A percentile compares a stretch with the other conserved stretches of the same genome.
Evolutionary conservation across 2,329 filamentous ascomycete species (phyloP).

Genomic region (Dryadomyces sulphureus): DNA sequence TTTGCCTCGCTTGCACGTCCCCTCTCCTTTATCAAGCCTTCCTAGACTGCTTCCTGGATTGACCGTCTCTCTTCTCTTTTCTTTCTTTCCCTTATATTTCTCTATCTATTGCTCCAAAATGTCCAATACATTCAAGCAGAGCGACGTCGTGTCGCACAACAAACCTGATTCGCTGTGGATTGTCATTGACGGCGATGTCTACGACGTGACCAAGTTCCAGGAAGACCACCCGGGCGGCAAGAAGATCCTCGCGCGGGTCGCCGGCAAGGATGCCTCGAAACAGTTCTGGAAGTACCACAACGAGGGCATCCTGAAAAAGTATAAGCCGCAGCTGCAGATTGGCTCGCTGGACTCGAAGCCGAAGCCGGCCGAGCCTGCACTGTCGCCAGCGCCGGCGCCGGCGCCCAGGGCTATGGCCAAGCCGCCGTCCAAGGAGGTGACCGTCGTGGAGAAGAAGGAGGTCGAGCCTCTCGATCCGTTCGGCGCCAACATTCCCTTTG

Average conservation of each 20-base stretch:
- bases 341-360: constrained; percentile 84
- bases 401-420: constrained; percentile 20
- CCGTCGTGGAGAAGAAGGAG: constrained; percentile 16
- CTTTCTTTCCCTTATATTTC: background rate
- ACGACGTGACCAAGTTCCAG: constrained; percentile 81
- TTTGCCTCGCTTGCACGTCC: background rate
- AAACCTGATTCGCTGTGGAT: constrained; percentile 78
- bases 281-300: constrained; percentile 69
- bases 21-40: background rate
- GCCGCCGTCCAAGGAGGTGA: constrained; percentile 19
- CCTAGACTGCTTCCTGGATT: background rate
- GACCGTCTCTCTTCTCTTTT: background rate
- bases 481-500: constrained; percentile 78
- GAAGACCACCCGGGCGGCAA: constrained; percentile 67
- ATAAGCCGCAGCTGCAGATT: constrained; percentile 59
- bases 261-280: constrained; percentile 51
- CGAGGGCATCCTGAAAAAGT: constrained; percentile 78
- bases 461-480: constrained; percentile 65
- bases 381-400: constrained; percentile 36
- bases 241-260: constrained; percentile 49
- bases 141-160: constrained; percentile 85
- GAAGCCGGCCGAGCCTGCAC: constrained; percentile 44
- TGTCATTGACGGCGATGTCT: constrained; percentile 87
- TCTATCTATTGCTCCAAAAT: constrained; percentile 33
- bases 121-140: constrained; percentile 72